Evolutionary conservation across 2,329 filamentous ascomycete species (phyloP).

Genomic region (Monosporascus sp.): DNA sequence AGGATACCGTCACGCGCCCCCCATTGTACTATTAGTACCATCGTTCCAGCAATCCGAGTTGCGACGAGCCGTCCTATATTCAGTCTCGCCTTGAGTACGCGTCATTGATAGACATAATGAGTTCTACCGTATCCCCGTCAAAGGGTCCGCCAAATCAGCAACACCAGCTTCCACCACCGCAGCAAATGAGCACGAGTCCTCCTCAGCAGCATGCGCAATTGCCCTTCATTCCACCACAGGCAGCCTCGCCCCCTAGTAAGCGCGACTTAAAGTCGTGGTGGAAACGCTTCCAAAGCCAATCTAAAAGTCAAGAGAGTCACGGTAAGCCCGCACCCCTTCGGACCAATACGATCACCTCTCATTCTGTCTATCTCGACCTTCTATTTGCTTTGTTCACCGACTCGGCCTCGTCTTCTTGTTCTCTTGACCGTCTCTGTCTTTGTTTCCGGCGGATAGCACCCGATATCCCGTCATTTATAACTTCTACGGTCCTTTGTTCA

Average conservation of each 20-base stretch:
- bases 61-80: not conserved
- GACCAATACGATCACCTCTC: conserved; percentile 6
- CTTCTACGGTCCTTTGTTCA: too few relatives aligned
- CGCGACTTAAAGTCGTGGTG: conserved; percentile 94
- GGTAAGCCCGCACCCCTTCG: conserved; percentile 41
- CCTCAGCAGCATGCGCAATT: conserved; percentile 18
- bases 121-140: conserved; percentile 25
- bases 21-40: not conserved
- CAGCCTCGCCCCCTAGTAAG: conserved; percentile 70
- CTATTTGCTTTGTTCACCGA: not conserved
- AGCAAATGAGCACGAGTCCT: conserved; percentile 16
- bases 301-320: conserved; percentile 50
- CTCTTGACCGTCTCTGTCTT: not conserved
- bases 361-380: not conserved
- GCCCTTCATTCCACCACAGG: conserved; percentile 29
- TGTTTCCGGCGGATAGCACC: not conserved
- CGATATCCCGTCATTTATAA: not conserved
- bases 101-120: conserved; percentile 26
- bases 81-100: conserved; percentile 21
- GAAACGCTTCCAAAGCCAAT: conserved; percentile 81
- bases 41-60: not conserved
- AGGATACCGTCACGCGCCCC: not conserved
- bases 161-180: conserved; percentile 3
- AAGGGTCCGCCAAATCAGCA: conserved; percentile 13
- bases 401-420: not conserved